Conservation (phyloP, 1,284 basidiomycete genomes). For the Sanghuangporus sanghuang region DNA sequence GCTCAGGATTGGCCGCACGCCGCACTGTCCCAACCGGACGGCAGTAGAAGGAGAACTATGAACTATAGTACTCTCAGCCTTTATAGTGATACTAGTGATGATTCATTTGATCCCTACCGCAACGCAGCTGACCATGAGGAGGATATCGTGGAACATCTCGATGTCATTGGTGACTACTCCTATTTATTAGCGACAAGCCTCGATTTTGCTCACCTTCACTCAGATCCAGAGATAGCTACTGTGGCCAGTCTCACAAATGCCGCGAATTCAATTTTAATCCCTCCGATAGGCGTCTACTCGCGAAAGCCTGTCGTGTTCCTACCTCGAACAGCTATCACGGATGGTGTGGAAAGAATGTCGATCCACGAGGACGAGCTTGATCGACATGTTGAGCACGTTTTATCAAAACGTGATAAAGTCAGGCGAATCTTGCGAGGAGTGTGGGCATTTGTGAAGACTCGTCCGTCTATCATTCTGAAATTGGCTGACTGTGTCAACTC, state of each 20-base stretch:
- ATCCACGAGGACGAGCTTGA: constrained; percentile 59
- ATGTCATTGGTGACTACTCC: constrained; percentile 57
- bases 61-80: constrained; percentile 42
- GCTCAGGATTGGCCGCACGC: constrained; percentile 30
- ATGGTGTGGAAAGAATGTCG: constrained; percentile 22
- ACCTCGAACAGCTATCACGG: constrained; percentile 26
- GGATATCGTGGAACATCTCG: constrained; percentile 72
- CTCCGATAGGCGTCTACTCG: constrained; percentile 62
- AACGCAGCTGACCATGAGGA: constrained; percentile 48
- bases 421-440: constrained; percentile 63
- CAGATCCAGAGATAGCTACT: constrained; percentile 69
- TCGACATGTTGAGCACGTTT: constrained; percentile 74
- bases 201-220: not conserved
- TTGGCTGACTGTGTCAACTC: constrained; percentile 4
- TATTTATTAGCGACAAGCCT: not conserved
- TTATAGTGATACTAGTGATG: constrained; percentile 24
- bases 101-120: constrained; percentile 21
- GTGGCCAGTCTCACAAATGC: constrained; percentile 70
- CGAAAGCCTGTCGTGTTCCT: constrained; percentile 63
- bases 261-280: constrained; percentile 74
- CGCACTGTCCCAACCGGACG: constrained; percentile 27
- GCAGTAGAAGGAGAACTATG: constrained; percentile 31
- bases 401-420: constrained; percentile 61
- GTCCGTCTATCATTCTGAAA: constrained; percentile 32
- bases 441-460: constrained; percentile 83